Evolutionary conservation across 805 yeast genomes (phyloP).

Genomic region (Pichia paraexigua): DNA sequence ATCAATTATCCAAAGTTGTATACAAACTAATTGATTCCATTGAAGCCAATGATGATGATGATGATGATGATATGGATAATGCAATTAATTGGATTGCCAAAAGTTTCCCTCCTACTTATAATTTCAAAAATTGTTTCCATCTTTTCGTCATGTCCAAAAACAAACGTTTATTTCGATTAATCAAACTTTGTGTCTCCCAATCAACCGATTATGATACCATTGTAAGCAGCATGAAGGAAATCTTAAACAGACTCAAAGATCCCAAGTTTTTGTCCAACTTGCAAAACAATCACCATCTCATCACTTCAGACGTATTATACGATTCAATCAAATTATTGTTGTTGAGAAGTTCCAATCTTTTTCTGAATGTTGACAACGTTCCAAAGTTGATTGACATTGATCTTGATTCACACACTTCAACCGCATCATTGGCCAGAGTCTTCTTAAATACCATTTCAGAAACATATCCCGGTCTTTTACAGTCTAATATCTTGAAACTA

Average conservation of each 20-base stretch:
- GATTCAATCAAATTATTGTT: slow-evolving; percentile 48
- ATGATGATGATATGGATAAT: slow-evolving; percentile 35
- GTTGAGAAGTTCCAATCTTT: slow-evolving; percentile 51
- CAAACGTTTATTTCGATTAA: slow-evolving; percentile 47
- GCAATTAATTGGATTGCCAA: slow-evolving; percentile 54
- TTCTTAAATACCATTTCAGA: slow-evolving; percentile 51
- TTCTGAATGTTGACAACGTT: slow-evolving; percentile 62
- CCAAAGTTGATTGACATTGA: slow-evolving; percentile 39
- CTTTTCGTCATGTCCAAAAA: slow-evolving; percentile 49
- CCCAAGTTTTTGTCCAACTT: slow-evolving; percentile 34
- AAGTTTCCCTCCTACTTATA: slow-evolving; percentile 44
- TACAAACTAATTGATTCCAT: slow-evolving; percentile 40
- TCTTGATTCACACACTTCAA: slow-evolving; percentile 22
- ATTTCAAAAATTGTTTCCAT: slow-evolving; percentile 43
- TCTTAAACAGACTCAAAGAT: slow-evolving; percentile 48
- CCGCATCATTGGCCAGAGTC: slow-evolving; percentile 23
- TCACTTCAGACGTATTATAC: slow-evolving; percentile 38
- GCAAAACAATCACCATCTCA: slow-evolving; percentile 5
- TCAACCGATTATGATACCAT: slow-evolving; percentile 56
- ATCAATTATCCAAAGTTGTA: slow-evolving; percentile 47
- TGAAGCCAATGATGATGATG: slow-evolving; percentile 32
- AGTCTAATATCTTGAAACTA: slow-evolving; percentile 48
- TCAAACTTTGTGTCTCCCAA: slow-evolving; percentile 42
- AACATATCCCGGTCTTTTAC: slow-evolving; percentile 56
- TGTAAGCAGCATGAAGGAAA: slow-evolving; percentile 53